Conservation (phyloP, 345 rosid species). For the Gossypium bickii region DNA sequence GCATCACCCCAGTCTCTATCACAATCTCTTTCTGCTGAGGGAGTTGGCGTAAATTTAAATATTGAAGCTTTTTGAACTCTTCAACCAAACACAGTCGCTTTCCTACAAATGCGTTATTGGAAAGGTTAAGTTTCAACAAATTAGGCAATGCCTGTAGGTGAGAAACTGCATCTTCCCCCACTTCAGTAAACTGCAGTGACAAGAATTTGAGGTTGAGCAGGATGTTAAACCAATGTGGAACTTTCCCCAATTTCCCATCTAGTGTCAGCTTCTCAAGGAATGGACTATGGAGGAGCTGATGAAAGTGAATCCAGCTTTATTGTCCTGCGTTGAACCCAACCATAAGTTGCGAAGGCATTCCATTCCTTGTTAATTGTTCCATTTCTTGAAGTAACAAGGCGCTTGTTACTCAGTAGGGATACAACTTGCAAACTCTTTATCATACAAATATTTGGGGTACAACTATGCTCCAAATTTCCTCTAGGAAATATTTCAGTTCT, state of each 20-base stretch:
- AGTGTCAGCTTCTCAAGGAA: constrained; percentile 28
- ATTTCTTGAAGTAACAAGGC: constrained; percentile 15
- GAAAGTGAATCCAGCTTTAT: not conserved
- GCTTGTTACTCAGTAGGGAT: not conserved
- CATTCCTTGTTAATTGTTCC: constrained; percentile 29
- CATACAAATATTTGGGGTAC: constrained; percentile 10
- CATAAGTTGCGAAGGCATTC: not conserved
- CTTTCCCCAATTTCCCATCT: constrained; percentile 29
- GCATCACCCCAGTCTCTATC: constrained; percentile 19
- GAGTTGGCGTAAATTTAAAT: constrained; percentile 8
- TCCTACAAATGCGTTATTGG: constrained; percentile 12
- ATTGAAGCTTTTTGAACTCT: constrained; percentile 27
- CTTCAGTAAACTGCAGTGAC: constrained; percentile 24
- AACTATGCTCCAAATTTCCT: constrained; percentile 17
- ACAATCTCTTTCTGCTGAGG: constrained; percentile 17
- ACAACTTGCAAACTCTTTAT: constrained; percentile 35
- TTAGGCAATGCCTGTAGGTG: constrained; percentile 26
- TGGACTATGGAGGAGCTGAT: not conserved
- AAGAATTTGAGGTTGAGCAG: constrained; percentile 6
- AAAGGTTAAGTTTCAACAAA: not conserved
- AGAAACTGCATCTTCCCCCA: constrained; percentile 22
- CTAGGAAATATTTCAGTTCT: not conserved
- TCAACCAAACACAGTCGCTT: constrained; percentile 14
- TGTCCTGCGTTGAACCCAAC: not conserved
- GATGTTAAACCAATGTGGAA: constrained; percentile 35